A percentile compares a stretch with the other conserved stretches of the same genome.
Evolutionary conservation across 805 yeast species (phyloP).

Genomic region (Metschnikowia kofuensis): DNA sequence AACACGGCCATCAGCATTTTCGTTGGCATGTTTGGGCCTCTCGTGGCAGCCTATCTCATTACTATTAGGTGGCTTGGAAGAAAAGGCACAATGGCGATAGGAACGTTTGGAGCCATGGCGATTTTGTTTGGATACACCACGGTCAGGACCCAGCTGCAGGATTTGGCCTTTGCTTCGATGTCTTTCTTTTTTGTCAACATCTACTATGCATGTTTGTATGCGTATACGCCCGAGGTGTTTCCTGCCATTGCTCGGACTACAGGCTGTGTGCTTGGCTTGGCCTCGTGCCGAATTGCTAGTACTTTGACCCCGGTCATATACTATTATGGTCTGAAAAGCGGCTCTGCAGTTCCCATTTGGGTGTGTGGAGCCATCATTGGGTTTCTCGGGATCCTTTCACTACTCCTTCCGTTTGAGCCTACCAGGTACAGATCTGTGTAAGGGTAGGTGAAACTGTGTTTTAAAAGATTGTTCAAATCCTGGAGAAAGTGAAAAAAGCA

Average conservation of each 20-base stretch:
- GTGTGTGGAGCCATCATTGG: slow-evolving; percentile 36
- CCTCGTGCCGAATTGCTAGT: slow-evolving; percentile 29
- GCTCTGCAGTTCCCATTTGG: slow-evolving; percentile 30
- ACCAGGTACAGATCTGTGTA: slow-evolving; percentile 27
- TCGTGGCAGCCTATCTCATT: slow-evolving; percentile 6
- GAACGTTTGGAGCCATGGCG: slow-evolving; percentile 21
- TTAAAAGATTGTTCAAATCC: too few relatives aligned
- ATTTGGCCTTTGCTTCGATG: slow-evolving; percentile 18
- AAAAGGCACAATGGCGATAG: slow-evolving; percentile 51
- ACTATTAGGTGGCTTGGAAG: slow-evolving; percentile 42
- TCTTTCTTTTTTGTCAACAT: slow-evolving; percentile 21
- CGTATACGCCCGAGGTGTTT: slow-evolving; percentile 35
- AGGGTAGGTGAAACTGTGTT: too few relatives aligned
- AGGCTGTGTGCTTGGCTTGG: slow-evolving; percentile 33
- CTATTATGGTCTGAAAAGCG: slow-evolving; percentile 21
- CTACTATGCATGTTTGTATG: slow-evolving; percentile 31
- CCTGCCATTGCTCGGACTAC: slow-evolving; percentile 36
- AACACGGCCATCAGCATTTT: slow-evolving; percentile 9
- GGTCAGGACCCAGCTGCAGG: slow-evolving; percentile 17
- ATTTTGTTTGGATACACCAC: slow-evolving; percentile 22
- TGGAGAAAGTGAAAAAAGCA: too few relatives aligned
- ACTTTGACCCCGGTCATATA: slow-evolving; percentile 33
- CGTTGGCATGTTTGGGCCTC: slow-evolving; percentile 9
- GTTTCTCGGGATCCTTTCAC: slow-evolving; percentile 28
- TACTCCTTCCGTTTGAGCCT: slow-evolving; percentile 36